A percentile compares a stretch with the other conserved stretches of the same genome.
These are phyloP conservation scores for Gorgonomyces haynaldii DNA, from an alignment of 192 early-diverging fungal species.

Conservation along the genomic window DNA sequence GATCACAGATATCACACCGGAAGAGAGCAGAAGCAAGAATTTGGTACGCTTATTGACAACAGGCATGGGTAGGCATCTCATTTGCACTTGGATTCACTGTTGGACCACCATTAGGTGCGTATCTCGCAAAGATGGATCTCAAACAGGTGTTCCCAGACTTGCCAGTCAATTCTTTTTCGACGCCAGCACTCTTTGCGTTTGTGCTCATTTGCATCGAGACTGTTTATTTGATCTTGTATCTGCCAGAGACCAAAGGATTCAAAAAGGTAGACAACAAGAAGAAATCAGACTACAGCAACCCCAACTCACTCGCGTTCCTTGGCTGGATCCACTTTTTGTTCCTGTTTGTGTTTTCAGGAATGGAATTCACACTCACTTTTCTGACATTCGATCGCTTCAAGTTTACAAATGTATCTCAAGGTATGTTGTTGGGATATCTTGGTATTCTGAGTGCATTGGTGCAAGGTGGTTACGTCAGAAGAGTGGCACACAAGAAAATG, in stretches of 20 bases:
- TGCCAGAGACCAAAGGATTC: constrained; percentile 66
- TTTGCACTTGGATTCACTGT: constrained; percentile 93
- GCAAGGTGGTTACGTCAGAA: constrained; percentile 88
- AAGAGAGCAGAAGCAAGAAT: constrained; percentile 59
- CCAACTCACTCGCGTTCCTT: constrained; percentile 23
- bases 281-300: not conserved
- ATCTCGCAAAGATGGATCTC: constrained; percentile 36
- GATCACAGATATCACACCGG: constrained; percentile 84
- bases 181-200: constrained; percentile 78
- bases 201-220: constrained; percentile 72
- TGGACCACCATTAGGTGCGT: constrained; percentile 78
- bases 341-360: constrained; percentile 88
- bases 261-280: constrained; percentile 11
- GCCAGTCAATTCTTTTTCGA: constrained; percentile 68
- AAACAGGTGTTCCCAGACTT: constrained; percentile 24
- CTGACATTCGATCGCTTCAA: constrained; percentile 84
- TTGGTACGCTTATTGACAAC: constrained; percentile 36
- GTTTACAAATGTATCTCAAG: constrained; percentile 81
- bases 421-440: constrained; percentile 69
- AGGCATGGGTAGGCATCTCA: constrained; percentile 92
- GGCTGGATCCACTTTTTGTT: constrained; percentile 72
- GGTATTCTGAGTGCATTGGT: constrained; percentile 78
- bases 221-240: constrained; percentile 52
- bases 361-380: constrained; percentile 98
- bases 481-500: constrained; percentile 49